phyloP scores from a whole-genome alignment of 331 rosid species.

The Acacia pycnantha region DNA sequence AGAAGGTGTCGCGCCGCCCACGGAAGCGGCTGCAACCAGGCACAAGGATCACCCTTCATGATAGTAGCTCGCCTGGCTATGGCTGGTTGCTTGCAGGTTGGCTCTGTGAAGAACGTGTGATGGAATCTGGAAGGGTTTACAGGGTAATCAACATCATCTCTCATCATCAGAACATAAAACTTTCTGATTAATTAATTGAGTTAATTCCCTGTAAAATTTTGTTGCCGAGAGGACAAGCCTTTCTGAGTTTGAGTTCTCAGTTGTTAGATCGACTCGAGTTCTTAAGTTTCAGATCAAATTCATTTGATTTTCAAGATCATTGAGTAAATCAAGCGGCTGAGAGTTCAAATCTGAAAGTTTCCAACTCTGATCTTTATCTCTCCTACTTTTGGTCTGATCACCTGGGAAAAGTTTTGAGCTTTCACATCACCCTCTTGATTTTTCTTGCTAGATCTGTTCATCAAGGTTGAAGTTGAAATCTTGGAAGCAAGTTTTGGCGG shows the following conservation, averaged over 20 bases:
- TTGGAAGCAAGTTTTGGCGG: background rate
- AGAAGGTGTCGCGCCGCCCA: background rate
- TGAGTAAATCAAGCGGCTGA: background rate
- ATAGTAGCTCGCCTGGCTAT: background rate
- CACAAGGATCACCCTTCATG: background rate
- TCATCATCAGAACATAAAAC: background rate
- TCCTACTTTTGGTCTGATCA: background rate
- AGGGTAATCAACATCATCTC: background rate
- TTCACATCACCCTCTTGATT: background rate
- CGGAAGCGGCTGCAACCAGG: background rate
- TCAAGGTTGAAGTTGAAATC: background rate
- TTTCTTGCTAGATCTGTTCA: background rate
- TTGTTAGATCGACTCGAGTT: background rate
- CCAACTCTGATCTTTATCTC: background rate
- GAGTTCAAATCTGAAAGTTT: background rate
- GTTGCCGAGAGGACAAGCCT: background rate
- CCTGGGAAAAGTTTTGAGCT: background rate
- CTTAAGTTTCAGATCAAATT: background rate
- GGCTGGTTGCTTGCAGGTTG: background rate
- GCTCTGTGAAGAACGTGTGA: background rate
- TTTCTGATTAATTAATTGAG: background rate
- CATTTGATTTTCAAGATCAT: background rate
- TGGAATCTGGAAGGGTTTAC: background rate
- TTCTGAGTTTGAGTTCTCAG: background rate
- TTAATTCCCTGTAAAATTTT: background rate